Evolutionary conservation across 2,329 filamentous ascomycete genomes (phyloP), one percentile per base, ranked within the genome.

Genomic region (Exophiala mesophila): DNA sequence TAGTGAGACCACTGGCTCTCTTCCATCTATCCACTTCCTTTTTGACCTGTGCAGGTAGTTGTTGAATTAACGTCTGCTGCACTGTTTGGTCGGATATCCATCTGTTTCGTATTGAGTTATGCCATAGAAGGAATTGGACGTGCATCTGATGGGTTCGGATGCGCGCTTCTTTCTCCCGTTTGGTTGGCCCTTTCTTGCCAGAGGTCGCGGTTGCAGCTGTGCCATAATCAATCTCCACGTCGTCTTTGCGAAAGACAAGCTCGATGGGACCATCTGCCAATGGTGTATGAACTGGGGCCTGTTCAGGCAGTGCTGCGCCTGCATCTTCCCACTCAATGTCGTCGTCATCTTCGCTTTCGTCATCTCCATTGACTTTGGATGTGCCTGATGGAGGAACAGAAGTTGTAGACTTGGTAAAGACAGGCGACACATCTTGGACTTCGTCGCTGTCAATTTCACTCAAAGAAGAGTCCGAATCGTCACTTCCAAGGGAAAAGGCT

Each of bases 91-190:
- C 85, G 54, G 86, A 86, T 15, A 88, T 67, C 83, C 90, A 97
- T 0, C 78, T 72, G 60, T 97, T 96, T 30, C 86, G 79, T 10
- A 92, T 65, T 0, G 86, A 78, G 59, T 97, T 97, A 61, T 97
- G 89, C 74, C 84, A 96, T 46, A 98, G 74, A 12, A 98, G 69
- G 39, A 81, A 78, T 60, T 94, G 82, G 2, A 97, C 88, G 63
- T 98, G 92, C 54, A 95, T 74, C 55, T 86, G 85, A 63, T 98
- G 92, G 1, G 88, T 88, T 3, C 81, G 74, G 23, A 82, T 76
- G 18, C 92, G 77, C 42, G 90, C 84, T 47, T 80, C 77, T 38
- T 87, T 79, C 59, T 96, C 88, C 19, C 84, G 78, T 64, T 95
- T 95, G 2, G 85, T 84, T 0, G 86, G 85, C 0, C 88, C 89